phyloP scores from a whole-genome alignment of 768 basidiomycete species.

The Boletus sp. region DNA sequence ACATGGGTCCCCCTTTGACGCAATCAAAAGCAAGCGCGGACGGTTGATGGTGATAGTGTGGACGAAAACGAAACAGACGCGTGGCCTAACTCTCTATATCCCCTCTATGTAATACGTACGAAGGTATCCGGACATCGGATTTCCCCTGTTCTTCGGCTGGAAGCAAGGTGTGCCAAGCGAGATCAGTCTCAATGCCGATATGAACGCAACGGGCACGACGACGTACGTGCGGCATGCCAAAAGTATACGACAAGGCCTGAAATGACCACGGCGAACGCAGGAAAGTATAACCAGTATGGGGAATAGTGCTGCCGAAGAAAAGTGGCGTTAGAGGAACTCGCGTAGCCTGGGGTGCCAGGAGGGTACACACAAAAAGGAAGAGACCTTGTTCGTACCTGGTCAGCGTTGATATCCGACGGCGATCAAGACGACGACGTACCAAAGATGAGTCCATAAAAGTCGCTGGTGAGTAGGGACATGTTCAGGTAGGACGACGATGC shows the following conservation, averaged over 20 bases:
- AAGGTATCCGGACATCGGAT: slow-evolving; percentile 23
- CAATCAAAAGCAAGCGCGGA: too few relatives aligned
- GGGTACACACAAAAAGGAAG: slow-evolving; percentile 49
- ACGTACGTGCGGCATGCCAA: slow-evolving; percentile 80
- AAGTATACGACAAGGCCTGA: slow-evolving; percentile 78
- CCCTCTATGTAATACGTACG: slow-evolving; percentile 7
- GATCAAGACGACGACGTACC: slow-evolving; percentile 31
- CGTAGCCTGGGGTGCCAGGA: background rate
- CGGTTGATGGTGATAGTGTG: too few relatives aligned
- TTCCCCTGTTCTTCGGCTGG: slow-evolving; percentile 74
- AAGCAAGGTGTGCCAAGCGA: background rate
- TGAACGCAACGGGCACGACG: background rate
- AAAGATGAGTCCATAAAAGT: slow-evolving; percentile 85
- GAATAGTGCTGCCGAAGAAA: slow-evolving; percentile 57
- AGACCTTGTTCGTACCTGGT: slow-evolving; percentile 33
- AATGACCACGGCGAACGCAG: slow-evolving; percentile 70
- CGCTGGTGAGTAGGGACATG: slow-evolving; percentile 79
- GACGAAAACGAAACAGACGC: background rate
- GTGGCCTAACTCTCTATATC: slow-evolving; percentile 12
- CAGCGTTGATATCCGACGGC: background rate
- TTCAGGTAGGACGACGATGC: slow-evolving; percentile 87
- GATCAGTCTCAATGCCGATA: background rate
- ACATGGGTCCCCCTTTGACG: too few relatives aligned
- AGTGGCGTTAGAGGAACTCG: background rate
- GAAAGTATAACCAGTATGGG: slow-evolving; percentile 89